phyloP scores from a whole-genome alignment of 75 land plant genomes.

The Sequoiadendron giganteum region DNA sequence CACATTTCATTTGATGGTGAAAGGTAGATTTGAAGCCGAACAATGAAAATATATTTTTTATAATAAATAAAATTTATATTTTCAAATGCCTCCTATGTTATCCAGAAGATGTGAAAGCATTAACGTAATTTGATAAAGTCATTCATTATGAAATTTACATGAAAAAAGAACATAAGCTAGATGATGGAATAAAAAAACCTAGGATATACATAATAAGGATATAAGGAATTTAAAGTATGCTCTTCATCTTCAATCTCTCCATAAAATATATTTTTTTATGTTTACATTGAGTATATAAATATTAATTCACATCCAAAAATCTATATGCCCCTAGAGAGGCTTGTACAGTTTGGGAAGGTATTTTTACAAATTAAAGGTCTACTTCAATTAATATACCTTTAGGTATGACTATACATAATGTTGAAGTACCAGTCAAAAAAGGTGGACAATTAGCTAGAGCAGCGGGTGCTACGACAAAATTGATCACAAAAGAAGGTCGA shows the following conservation, averaged over 20 bases:
- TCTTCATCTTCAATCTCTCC: background rate
- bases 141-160: constrained; percentile 6
- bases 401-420: constrained; percentile 28
- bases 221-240: constrained; percentile 8
- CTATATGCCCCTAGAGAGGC: constrained; percentile 4
- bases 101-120: constrained; percentile 11
- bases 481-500: background rate
- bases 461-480: background rate
- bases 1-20: background rate
- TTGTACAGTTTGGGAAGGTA: constrained; percentile 12
- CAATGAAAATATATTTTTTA: background rate
- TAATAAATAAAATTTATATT: background rate
- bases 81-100: constrained; percentile 14
- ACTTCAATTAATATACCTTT: constrained; percentile 24
- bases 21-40: background rate
- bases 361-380: constrained; percentile 15
- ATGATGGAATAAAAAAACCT: constrained; percentile 16
- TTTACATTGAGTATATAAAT: too few species aligned
- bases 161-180: constrained; percentile 7
- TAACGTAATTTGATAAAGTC: constrained; percentile 16
- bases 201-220: constrained; percentile 16
- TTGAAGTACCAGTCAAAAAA: constrained; percentile 24
- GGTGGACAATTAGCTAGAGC: constrained; percentile 31
- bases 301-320: background rate
- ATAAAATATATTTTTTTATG: background rate